Evolutionary conservation across 768 basidiomycete genomes (phyloP).

Genomic region (Sporobolomyces roseus): DNA sequence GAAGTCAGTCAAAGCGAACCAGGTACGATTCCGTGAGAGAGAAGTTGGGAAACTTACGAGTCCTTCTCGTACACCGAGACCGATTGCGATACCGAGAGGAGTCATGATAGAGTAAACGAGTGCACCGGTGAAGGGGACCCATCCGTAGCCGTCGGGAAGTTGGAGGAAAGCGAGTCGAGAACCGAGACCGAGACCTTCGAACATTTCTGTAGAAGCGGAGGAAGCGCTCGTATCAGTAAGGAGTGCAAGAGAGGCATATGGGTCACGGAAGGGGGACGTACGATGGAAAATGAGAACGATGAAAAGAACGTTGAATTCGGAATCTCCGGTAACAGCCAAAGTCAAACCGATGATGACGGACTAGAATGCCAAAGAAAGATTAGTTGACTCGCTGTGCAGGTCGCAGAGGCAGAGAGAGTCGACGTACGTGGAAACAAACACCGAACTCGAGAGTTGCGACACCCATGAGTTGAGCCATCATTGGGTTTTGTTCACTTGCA

Average conservation of each 20-base stretch:
- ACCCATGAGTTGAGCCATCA: constrained; percentile 27
- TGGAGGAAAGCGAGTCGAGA: constrained; percentile 46
- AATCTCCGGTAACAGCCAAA: constrained; percentile 27
- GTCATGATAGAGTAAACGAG: constrained; percentile 44
- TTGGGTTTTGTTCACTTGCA: constrained; percentile 39
- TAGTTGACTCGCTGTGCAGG: too few species aligned
- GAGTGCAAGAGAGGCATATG: not conserved
- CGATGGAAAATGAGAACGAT: constrained; percentile 46
- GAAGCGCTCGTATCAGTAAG: not conserved
- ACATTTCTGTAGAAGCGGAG: constrained; percentile 20
- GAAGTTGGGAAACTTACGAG: constrained; percentile 17
- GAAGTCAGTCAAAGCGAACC: not conserved
- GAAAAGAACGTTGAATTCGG: constrained; percentile 50
- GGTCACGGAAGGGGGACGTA: constrained; percentile 2
- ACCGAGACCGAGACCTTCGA: constrained; percentile 43
- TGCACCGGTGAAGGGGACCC: constrained; percentile 33
- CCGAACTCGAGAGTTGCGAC: constrained; percentile 47
- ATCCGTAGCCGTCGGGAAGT: constrained; percentile 30
- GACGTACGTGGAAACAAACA: constrained; percentile 40
- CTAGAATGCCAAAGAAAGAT: constrained; percentile 20
- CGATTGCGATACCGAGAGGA: constrained; percentile 44
- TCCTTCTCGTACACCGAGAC: constrained; percentile 40
- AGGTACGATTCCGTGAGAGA: not conserved
- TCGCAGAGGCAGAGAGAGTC: not conserved
- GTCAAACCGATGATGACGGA: constrained; percentile 38